Base-by-base conservation (phyloP, 305 asterid genomes). In the Stenogyne calaminthoides region DNA sequence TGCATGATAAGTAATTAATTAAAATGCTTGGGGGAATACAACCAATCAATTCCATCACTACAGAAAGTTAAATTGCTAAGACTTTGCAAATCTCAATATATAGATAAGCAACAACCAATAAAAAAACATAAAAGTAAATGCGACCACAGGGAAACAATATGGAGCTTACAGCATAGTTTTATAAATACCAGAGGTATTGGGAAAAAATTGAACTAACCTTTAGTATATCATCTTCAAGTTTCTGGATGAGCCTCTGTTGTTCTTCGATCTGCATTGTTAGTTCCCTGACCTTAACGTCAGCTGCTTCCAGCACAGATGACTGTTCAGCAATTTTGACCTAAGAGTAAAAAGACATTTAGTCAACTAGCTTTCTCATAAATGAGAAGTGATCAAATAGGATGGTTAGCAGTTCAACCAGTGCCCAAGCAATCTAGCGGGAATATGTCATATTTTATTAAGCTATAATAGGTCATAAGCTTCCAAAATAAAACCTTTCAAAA, bases 181-280 rank as follows among this genome's bases (percentile, higher is more conserved):
- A 56, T 27, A 49, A 44, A 42, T 46, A 67, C 59, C n/a, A 70
- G 71, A 7, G 14, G 39, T 36, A 29, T 51, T 49, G 65, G 69
- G 54, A 14, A 40, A 68, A 56, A 62, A 42, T 37, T 56, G 55
- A 77, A 67, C 75, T 58, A 72, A 84, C 99, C 97, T 91, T 91
- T 32, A 86, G 86, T 79, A 95, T 92, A 83, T 95, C 99, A 63
- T 95, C 99, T 82, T 95, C 99, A 44, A 95, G 91, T 86, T 95
- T 95, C 83, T 95, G 99, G 82, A 91, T 92, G 77, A 95, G 87
- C 77, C 77, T 88, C 80, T 92, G 97, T 66, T 95, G 99, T 78
- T 95, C 96, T 74, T 67, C 80, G 80, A 82, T 73, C 78, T 85
- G 91, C 40, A 86, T 76, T 61, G 90, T 85, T 66, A 92, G 87